A percentile compares a stretch with the other conserved stretches of the same genome.
Conservation (phyloP, 345 rosid genomes). For the Crucihimalaya himalaica region DNA sequence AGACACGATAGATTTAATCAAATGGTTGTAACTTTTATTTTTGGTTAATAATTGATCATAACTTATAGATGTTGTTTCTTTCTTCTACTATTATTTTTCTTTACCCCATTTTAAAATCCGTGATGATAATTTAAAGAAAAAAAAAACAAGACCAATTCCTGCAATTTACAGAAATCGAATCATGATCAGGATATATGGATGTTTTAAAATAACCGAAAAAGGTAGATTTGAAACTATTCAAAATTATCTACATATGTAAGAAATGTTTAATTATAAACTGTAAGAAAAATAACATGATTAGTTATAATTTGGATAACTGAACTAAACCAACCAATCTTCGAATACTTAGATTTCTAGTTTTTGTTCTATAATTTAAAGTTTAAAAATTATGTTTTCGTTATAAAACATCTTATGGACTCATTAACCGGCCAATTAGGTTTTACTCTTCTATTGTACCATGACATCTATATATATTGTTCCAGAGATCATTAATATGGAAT, state of each 20-base stretch:
- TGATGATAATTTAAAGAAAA: constrained; percentile 23
- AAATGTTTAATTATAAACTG: too few species aligned
- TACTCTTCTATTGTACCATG: too few species aligned
- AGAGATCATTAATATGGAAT: too few species aligned
- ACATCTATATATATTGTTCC: too few species aligned
- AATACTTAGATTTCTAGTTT: not conserved
- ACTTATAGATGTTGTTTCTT: constrained; percentile 33
- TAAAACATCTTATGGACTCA: too few species aligned
- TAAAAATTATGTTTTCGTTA: too few species aligned
- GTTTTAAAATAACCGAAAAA: not conserved
- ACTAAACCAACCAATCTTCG: not conserved
- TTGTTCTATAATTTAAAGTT: not conserved
- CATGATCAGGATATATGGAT: constrained; percentile 13
- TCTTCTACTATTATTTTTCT: not conserved
- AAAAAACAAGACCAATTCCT: constrained; percentile 3
- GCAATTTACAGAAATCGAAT: constrained; percentile 27
- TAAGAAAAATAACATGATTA: not conserved
- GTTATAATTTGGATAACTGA: not conserved
- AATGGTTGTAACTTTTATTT: constrained; percentile 3
- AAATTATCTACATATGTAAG: not conserved
- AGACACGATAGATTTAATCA: constrained; percentile 32
- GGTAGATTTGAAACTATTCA: not conserved
- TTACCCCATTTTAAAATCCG: not conserved
- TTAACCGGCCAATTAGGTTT: too few species aligned
- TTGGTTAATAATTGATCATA: constrained; percentile 26